Evolutionary conservation across 768 basidiomycete species (phyloP), one percentile per base, ranked within the genome.

Genomic region (Chalciporus piperatus): DNA sequence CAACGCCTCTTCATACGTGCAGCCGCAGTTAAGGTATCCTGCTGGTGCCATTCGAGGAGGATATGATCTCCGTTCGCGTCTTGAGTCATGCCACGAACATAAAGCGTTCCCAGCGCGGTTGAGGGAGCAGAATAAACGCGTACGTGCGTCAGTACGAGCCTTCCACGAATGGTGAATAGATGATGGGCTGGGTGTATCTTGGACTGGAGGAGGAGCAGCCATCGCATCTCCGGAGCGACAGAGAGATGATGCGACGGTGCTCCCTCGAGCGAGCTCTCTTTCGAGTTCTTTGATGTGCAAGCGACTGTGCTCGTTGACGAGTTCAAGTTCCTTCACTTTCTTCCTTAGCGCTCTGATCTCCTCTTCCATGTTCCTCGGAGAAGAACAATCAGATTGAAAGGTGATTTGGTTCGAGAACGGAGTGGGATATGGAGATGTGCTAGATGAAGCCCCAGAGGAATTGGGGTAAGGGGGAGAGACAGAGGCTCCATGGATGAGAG

Each of bases 11-110:
- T 90, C 88, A 63, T 77, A 81, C 6, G 87, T 85, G 73, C 90
- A 93, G 7, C 91, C 90, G 59, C 90, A 93, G 74, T 93, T 93
- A 50, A 93, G 81, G 58, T 78, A 78, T 10, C 88, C 86, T 0
- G 76, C 72, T 10, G 90, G 90, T 5, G 90, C 91, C 74, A 85
- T 85, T 41, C 90, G 82, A 10, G 91, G 89, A 4, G 90, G 87
- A 59, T 79, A 82, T 0, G 76, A 76, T 9, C 91, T 80, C 27
- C 91, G 84, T 70, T 93, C 90, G 25, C 90, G 82, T 41, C 90
- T 78, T 2, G 90, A 90, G 67, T 93, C 91, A 61, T 93, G 90
- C 90, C 90, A 93, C 4, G 91, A 85, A 65, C 90, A 92, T 32
- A 92, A 79, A 1, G 90, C 89, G 59, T 93, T 93, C 28, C 91